Base-by-base conservation (phyloP, 768 basidiomycete genomes). In the Candolleomyces aberdarensis region DNA sequence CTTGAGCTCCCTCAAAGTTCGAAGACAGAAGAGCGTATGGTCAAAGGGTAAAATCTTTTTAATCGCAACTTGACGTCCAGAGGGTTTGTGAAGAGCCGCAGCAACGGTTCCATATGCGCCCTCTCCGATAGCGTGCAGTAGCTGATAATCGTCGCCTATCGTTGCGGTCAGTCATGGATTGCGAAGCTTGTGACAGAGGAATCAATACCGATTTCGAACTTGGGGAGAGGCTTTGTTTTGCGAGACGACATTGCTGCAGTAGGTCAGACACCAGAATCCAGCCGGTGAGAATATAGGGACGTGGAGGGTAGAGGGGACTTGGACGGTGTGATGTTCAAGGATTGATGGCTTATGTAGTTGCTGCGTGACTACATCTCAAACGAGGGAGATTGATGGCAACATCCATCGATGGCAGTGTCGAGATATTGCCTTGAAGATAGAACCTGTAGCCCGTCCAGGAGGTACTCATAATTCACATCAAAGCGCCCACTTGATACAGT, bases 11-110 rank as follows among this genome's bases (percentile, higher is more conserved):
- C 95, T 84, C 56, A 97, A 78, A 2, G 95, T 98, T 61, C 90
- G 83, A 70, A 96, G 77, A 67, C 91, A 93, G 78, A 95, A 96
- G 73, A 96, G 81, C 36, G 92, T 89, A 71, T 96, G 95, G 69
- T 96, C 95, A 73, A 97, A 96, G 9, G 94, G 95, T 46, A 91
- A 85, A 68, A 97, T 89, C 76, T 93, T 94, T 83, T 96, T 98
- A 77, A 96, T 96, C 47, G 95, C 96, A 15, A 98, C 94, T 71
- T 92, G 85, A 62, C 86, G 85, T 36, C 88, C 85, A 8, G 87
- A 85, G 5, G 91, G 89, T 66, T 85, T 84, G 76, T 97, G 94
- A 41, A 90, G 76, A 39, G 95, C 96, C 58, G 94, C 91, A 59
- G 85, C 91, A 54, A 97, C 94, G 20, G 90, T 92, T 32, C 94